Conservation (phyloP, 495 filamentous ascomycete species). For the Lasiosphaeriaceae sp. region DNA sequence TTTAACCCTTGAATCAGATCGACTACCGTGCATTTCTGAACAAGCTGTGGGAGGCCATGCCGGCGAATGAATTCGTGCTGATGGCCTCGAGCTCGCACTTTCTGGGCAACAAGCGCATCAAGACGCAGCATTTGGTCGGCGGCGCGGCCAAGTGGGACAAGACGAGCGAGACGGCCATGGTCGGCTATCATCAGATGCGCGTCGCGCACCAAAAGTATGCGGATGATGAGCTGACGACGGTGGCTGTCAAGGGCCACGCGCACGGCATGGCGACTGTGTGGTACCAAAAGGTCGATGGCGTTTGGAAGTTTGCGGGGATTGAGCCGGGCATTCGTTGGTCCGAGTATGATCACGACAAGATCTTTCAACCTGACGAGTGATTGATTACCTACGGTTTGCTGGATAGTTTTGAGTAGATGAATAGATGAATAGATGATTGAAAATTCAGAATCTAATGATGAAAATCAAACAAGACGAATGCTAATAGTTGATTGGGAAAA, state of each 20-base stretch:
- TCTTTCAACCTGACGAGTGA: conserved; percentile 14
- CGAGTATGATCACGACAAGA: conserved; percentile 58
- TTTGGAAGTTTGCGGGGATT: conserved; percentile 74
- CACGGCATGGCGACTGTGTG: conserved; percentile 62
- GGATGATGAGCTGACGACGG: conserved; percentile 41
- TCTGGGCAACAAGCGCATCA: conserved; percentile 60
- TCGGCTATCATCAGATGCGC: conserved; percentile 66
- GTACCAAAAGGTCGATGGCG: conserved; percentile 63
- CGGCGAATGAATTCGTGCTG: conserved; percentile 58
- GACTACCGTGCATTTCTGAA: conserved; percentile 67
- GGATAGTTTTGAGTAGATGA: no score
- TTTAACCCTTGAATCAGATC: no score
- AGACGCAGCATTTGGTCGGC: conserved; percentile 69
- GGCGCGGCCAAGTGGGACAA: conserved; percentile 57
- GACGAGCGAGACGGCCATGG: conserved; percentile 54
- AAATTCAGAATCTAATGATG: no score
- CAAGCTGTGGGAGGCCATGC: conserved; percentile 61
- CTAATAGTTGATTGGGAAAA: no score
- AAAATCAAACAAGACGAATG: no score
- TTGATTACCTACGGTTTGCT: no score
- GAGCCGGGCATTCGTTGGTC: conserved; percentile 61
- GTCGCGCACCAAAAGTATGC: conserved; percentile 60
- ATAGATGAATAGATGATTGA: no score
- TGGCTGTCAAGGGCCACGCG: conserved; percentile 55
- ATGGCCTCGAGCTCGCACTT: conserved; percentile 60